These are phyloP conservation scores for Rhododendron kiyosumense DNA, from an alignment of 148 eudicot species.

Conservation along the genomic window DNA sequence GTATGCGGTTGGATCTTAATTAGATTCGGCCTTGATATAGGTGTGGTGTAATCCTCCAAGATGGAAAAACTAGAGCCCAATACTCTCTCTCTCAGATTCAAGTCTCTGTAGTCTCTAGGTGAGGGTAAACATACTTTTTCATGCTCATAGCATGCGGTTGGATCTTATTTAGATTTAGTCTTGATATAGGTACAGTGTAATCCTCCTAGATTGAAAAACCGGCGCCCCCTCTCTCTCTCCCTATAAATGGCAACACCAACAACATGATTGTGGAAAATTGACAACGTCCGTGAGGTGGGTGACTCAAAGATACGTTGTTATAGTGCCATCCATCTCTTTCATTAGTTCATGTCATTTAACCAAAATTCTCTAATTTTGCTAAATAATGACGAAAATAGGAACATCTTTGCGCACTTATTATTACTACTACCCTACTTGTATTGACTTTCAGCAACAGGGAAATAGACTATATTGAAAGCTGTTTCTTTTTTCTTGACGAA, in stretches of 20 bases:
- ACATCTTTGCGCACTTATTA: background rate
- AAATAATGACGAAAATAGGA: background rate
- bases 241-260: slow-evolving; percentile 13
- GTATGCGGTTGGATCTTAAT: background rate
- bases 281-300: slow-evolving; percentile 22
- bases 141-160: background rate
- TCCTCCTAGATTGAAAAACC: no score
- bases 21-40: background rate
- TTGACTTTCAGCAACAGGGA: background rate
- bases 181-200: background rate
- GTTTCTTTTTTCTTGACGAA: no score
- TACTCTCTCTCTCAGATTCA: background rate
- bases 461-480: background rate
- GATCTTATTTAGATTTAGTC: background rate
- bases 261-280: slow-evolving; percentile 22
- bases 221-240: background rate
- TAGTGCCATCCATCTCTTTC: background rate
- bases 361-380: background rate
- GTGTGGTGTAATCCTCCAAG: background rate
- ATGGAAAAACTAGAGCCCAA: no score
- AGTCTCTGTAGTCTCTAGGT: background rate
- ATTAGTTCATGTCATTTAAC: background rate
- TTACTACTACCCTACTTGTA: background rate
- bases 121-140: background rate
- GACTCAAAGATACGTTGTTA: slow-evolving; percentile 17